These are phyloP conservation scores for Trichoderma cornu-damae DNA, from an alignment of 2,329 filamentous ascomycete species.

Conservation along the genomic window DNA sequence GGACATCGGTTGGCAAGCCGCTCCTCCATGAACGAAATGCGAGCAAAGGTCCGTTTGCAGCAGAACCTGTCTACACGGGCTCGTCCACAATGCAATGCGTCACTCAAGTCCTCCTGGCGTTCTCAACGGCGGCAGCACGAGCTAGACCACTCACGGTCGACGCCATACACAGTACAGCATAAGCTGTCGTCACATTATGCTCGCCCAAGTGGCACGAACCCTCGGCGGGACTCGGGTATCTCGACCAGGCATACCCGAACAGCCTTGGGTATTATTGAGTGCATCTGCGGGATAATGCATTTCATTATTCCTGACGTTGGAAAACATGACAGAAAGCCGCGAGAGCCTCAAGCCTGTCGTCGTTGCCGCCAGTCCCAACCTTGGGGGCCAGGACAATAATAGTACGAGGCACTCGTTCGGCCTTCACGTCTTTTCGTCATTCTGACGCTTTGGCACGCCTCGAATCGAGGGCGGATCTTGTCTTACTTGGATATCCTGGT, in stretches of 20 bases:
- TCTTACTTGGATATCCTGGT: constrained; percentile 13
- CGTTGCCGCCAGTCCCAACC: not conserved
- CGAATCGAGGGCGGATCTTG: constrained; percentile 15
- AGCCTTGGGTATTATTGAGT: not conserved
- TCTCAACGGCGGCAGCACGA: not conserved
- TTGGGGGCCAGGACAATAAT: not conserved
- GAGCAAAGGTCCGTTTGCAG: constrained; percentile 5
- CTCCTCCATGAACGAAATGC: constrained; percentile 5
- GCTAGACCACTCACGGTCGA: not conserved
- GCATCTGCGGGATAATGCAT: not conserved
- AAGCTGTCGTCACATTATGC: not conserved
- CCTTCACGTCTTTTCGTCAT: constrained; percentile 4
- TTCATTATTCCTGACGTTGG: not conserved
- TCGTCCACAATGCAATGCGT: constrained; percentile 7
- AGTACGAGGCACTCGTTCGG: not conserved
- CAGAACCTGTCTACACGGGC: not conserved
- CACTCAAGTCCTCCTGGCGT: no score
- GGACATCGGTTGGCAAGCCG: not conserved
- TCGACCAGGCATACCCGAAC: not conserved
- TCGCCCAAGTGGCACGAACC: constrained; percentile 14
- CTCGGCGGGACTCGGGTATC: not conserved
- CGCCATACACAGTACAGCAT: not conserved
- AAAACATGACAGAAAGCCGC: not conserved
- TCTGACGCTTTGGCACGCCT: constrained; percentile 10
- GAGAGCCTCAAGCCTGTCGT: not conserved